These are phyloP conservation scores for Pleurotus tuber-regium DNA, from an alignment of 768 basidiomycete species.

Conservation along the genomic window DNA sequence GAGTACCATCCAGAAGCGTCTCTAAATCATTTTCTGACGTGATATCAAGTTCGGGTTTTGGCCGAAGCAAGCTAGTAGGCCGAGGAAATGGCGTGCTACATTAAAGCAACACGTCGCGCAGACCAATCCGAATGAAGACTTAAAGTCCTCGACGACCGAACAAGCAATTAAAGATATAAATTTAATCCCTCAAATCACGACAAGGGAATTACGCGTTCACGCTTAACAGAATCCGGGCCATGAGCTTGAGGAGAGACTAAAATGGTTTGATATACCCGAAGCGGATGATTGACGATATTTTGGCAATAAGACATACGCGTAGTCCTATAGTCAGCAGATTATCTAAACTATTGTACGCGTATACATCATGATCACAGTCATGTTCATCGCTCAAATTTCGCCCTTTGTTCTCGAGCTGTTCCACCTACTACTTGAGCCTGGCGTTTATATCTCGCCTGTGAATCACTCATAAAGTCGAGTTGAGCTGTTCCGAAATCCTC, in stretches of 20 bases:
- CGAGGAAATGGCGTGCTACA: slow-evolving; percentile 21
- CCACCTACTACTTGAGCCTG: neutral
- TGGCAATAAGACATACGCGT: no score
- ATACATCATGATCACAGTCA: neutral
- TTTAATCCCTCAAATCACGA: no score
- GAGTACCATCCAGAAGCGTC: slow-evolving; percentile 38
- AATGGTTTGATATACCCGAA: neutral
- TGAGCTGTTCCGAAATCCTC: no score
- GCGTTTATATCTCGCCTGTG: neutral
- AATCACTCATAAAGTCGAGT: no score
- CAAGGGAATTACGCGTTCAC: no score
- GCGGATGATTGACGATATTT: neutral
- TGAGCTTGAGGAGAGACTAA: no score
- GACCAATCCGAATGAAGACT: no score
- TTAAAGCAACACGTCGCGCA: neutral
- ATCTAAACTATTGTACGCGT: slow-evolving; percentile 7
- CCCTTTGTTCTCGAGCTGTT: neutral
- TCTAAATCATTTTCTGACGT: no score
- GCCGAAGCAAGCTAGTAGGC: slow-evolving; percentile 32
- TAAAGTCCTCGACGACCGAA: no score
- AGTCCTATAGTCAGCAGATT: slow-evolving; percentile 7
- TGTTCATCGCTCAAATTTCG: neutral
- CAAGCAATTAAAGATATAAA: no score
- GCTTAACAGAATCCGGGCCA: no score
- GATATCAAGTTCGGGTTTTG: slow-evolving; percentile 36